Evolutionary conservation across 129 eudicot genomes (phyloP).

Genomic region (Apium graveolens): DNA sequence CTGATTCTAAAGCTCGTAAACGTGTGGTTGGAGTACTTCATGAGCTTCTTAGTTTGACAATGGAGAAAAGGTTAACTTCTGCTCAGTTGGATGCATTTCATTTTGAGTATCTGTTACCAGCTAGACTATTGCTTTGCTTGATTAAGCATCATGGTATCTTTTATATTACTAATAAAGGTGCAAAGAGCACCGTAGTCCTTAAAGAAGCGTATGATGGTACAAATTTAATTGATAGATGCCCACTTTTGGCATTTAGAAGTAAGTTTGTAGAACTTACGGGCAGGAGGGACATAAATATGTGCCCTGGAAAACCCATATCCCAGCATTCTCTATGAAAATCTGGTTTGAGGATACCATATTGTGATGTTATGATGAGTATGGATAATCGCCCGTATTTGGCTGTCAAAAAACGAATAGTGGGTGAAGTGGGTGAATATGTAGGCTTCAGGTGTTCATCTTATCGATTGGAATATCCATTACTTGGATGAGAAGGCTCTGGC

Average conservation of each 20-base stretch:
- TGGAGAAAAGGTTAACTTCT: constrained; percentile 83
- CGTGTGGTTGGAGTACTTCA: constrained; percentile 83
- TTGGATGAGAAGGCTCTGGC: background rate
- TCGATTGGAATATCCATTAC: background rate
- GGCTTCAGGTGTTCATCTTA: background rate
- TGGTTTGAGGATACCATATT: background rate
- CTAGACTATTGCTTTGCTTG: constrained; percentile 68
- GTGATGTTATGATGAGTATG: background rate
- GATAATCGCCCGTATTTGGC: background rate
- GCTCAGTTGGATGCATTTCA: constrained; percentile 74
- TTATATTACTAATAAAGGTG: constrained; percentile 84
- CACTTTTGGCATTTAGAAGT: constrained; percentile 55
- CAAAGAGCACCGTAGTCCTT: constrained; percentile 65
- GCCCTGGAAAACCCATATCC: constrained; percentile 17
- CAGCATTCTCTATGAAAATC: constrained; percentile 15
- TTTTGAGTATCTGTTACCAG: constrained; percentile 59
- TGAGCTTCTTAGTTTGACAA: constrained; percentile 78
- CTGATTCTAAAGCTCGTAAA: constrained; percentile 45
- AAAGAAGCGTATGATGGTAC: constrained; percentile 93
- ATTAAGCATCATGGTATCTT: constrained; percentile 87
- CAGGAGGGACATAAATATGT: constrained; percentile 31
- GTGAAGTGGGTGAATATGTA: background rate
- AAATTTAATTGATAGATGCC: constrained; percentile 58
- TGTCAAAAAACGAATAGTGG: background rate
- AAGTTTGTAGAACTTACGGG: constrained; percentile 68